phyloP scores from a whole-genome alignment of 2,329 filamentous ascomycete genomes.

The Pseudogymnoascus sp. region DNA sequence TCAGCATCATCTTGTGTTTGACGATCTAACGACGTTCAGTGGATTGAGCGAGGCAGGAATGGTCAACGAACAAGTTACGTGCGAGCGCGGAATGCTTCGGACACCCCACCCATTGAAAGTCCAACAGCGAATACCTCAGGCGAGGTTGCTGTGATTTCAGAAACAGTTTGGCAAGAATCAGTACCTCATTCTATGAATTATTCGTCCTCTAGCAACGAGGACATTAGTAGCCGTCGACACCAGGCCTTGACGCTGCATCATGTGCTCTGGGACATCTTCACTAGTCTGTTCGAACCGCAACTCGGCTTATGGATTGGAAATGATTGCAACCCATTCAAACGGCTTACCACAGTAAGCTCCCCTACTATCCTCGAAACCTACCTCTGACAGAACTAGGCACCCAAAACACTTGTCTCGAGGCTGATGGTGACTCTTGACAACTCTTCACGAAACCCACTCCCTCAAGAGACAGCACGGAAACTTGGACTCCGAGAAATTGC shows the following conservation, averaged over 20 bases:
- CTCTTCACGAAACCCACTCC: neutral
- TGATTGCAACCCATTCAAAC: slow-evolving; percentile 3
- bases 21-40: neutral
- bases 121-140: neutral
- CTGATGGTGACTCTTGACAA: slow-evolving; percentile 1
- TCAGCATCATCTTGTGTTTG: neutral
- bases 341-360: neutral
- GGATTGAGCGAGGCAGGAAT: neutral
- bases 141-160: neutral
- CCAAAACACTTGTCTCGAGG: slow-evolving; percentile 4
- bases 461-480: neutral
- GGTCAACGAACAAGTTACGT: neutral
- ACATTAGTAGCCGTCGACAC: neutral
- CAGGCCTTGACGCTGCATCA: neutral
- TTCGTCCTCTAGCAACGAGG: neutral
- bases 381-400: neutral
- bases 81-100: neutral
- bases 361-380: neutral
- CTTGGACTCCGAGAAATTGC: neutral
- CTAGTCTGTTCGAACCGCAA: neutral
- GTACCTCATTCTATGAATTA: neutral
- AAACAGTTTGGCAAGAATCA: neutral
- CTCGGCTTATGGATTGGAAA: slow-evolving; percentile 3
- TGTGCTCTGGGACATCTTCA: slow-evolving; percentile 4
- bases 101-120: neutral